These are phyloP conservation scores for Musa troglodytarum DNA, from an alignment of 176 grass and related monocot species.

Conservation along the genomic window DNA sequence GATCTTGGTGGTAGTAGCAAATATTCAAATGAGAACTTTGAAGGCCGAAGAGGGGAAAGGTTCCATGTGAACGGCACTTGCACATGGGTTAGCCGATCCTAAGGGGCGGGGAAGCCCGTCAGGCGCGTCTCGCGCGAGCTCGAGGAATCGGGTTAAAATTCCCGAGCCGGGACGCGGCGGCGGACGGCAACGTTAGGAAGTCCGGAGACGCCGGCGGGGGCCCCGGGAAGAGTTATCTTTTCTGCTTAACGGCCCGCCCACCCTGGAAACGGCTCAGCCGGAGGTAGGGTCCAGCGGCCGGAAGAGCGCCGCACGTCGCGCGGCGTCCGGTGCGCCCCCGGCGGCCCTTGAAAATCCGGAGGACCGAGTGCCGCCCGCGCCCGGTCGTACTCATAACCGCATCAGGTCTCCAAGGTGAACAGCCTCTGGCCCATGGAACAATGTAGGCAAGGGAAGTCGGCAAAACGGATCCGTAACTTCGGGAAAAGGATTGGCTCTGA, in stretches of 20 bases:
- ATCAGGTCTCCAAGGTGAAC: conserved; percentile 66
- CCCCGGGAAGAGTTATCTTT: conserved; percentile 31
- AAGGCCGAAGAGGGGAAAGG: conserved; percentile 65
- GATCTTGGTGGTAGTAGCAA: conserved; percentile 64
- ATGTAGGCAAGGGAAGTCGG: conserved; percentile 52
- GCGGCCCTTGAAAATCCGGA: conserved; percentile 43
- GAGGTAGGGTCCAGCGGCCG: conserved; percentile 14
- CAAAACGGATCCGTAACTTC: conserved; percentile 30
- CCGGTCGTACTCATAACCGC: conserved; percentile 73
- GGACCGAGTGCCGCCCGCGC: conserved; percentile 23
- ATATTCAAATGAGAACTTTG: conserved; percentile 69
- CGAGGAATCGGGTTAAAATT: no score
- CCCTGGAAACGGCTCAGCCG: not conserved
- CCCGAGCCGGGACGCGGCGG: conserved; percentile 25
- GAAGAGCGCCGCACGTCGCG: conserved; percentile 34
- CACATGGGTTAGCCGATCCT: not conserved
- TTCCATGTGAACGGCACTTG: conserved; percentile 69
- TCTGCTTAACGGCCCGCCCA: conserved; percentile 19
- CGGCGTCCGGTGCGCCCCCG: conserved; percentile 39
- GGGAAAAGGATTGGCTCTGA: conserved; percentile 26
- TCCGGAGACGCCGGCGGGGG: conserved; percentile 27
- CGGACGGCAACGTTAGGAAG: conserved; percentile 30
- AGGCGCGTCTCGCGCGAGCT: no score
- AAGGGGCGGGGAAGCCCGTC: no score
- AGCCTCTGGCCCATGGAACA: conserved; percentile 48